Evolutionary conservation across 306 rosid genomes (phyloP), one percentile per base, ranked within the genome.

Genomic region (Medicago truncatula): DNA sequence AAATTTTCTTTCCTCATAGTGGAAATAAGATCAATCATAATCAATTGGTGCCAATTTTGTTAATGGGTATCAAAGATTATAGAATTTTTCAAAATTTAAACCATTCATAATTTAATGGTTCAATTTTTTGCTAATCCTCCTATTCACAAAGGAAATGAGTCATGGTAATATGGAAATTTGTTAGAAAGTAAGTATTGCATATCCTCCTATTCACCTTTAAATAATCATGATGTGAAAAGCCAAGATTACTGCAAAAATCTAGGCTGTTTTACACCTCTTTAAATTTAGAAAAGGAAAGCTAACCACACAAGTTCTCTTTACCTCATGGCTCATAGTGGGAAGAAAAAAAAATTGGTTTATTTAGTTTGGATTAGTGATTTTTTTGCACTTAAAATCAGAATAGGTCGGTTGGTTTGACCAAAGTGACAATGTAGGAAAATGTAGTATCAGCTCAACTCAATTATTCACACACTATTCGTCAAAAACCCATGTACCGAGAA

Each of bases 161-260:
- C 44, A 0, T 41, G 11, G 46, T 9, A 28, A 3, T 28, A 28
- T 28, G 31, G 31, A 28, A 28, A 28, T 28, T 0, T 28, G 31
- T 28, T 28, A 28, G 31, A 28, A 28, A 28, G 31, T 28, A 28
- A 28, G 31, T 28, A 28, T 28, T 28, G 71, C 52, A 65, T 65
- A 36, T n/a, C n/a, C n/a, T n/a, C n/a, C n/a, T 71, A 28, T n/a
- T 53, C 50, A 5, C 18, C n/a, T 14, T 11, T 40, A 40, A 67
- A 61, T 49, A 38, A 15, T 56, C 67, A 39, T 56, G 72, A 46
- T 39, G 49, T 43, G 25, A 31, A 13, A 23, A 76, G 59, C 21
- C 18, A 17, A 34, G 40, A 41, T 21, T 41, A 47, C n/a, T 8
- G 6, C 28, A 65, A 54, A 49, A 36, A 63, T 31, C 63, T 31